Evolutionary conservation across 2,329 filamentous ascomycete species (phyloP).

Genomic region (Calonectria fujianensis): DNA sequence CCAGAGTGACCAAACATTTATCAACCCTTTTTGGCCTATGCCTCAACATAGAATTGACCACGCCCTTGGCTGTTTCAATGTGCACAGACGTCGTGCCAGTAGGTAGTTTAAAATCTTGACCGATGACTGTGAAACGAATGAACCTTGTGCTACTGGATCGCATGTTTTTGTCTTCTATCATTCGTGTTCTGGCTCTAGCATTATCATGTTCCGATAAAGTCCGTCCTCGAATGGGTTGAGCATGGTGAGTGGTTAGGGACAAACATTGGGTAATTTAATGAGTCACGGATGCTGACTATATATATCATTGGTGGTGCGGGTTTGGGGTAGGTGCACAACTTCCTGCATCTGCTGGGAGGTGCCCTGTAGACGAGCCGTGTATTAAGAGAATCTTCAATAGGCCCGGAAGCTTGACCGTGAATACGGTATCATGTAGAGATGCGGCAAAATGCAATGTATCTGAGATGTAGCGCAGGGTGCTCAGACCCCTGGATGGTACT

Average conservation of each 20-base stretch:
- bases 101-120: background rate
- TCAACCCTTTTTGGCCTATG: background rate
- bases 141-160: background rate
- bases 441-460: background rate
- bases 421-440: background rate
- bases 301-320: background rate
- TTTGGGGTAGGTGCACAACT: background rate
- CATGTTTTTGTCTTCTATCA: background rate
- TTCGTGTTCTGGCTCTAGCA: background rate
- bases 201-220: background rate
- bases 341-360: background rate
- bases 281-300: background rate
- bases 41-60: no score
- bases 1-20: background rate
- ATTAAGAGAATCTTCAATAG: background rate
- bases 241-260: background rate
- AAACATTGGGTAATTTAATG: background rate
- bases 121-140: background rate
- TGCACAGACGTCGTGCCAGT: no score
- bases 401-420: background rate
- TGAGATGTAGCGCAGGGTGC: background rate
- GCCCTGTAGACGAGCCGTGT: background rate
- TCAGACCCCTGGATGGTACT: background rate
- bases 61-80: background rate
- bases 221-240: background rate